Base-by-base conservation (phyloP, 2,329 filamentous ascomycete genomes). In the Helotiales sp. region DNA sequence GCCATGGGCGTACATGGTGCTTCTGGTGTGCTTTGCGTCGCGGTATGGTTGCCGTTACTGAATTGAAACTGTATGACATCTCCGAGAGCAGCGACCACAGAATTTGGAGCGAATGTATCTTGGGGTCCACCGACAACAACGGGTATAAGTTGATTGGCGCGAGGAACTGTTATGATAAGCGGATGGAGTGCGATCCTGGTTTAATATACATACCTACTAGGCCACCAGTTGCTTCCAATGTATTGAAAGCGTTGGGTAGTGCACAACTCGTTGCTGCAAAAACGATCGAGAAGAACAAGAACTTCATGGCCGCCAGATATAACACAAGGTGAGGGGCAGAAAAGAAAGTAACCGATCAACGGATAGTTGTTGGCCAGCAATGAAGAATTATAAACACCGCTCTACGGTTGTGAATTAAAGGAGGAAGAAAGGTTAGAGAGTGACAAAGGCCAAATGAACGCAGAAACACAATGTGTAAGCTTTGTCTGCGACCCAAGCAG, bases 11-110 rank as follows among this genome's bases (percentile, higher is more conserved):
- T 47, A 13, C 57, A 60, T 20, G 57, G 57, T 10, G 37, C 57
- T 22, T 43, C 40, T 5, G 37, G 22, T 7, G 57, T 60, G 6
- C 57, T 60, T 32, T 60, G 57, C 6, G 57, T 60, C 6, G 57
- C 57, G 6, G 57, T 60, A 32, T 60, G 57, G 15, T 60, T 60
- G 24, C 57, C 57, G 22, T 60, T 60, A 15, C 57, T 60, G 37
- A 60, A 60, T 60, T 60, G 57, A 15, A 60, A 60, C 5, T 60
- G 57, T 37, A 60, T 60, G 15, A 60, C 57, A 32, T 60, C 57
- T 60, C 57, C 57, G 2, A 60, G 20, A 24, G 57, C 57, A 1
- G 57, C 57, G 15, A 60, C 37, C 11, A 60, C 24, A 7, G 57
- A 60, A 11, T 60, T 60, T 43, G 57, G 57, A 1, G 57, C 37